These are phyloP conservation scores for Penstemon barbatus DNA, from an alignment of 257 asterid genomes.

Conservation along the genomic window DNA sequence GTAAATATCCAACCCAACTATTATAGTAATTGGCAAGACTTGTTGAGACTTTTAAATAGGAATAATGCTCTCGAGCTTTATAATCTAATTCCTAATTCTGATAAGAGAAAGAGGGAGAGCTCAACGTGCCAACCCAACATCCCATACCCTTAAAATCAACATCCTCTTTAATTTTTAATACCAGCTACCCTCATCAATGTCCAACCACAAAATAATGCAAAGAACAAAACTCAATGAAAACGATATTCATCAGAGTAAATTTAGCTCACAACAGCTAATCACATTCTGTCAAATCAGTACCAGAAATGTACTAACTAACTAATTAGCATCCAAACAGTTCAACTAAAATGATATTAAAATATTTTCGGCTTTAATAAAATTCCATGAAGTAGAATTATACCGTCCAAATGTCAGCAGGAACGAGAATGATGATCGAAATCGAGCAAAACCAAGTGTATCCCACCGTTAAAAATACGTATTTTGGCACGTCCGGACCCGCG, in stretches of 20 bases:
- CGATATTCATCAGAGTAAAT: constrained; percentile 11
- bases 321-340: constrained; percentile 7
- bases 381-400: constrained; percentile 36
- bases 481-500: constrained; percentile 93
- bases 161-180: constrained; percentile 23
- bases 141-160: neutral
- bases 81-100: constrained; percentile 3
- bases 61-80: neutral
- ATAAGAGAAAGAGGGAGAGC: constrained; percentile 10
- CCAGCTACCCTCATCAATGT: constrained; percentile 7
- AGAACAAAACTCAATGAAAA: neutral
- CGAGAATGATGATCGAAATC: constrained; percentile 92
- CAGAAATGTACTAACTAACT: neutral
- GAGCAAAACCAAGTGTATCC: constrained; percentile 99
- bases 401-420: constrained; percentile 99
- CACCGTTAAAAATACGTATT: constrained; percentile 84
- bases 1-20: neutral
- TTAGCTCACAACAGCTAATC: constrained; percentile 28
- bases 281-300: neutral
- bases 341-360: constrained; percentile 16
- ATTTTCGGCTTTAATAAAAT: neutral
- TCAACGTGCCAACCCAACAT: neutral
- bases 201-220: constrained; percentile 13
- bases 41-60: no score
- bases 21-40: no score